A percentile compares a stretch with the other conserved stretches of the same genome.
These are phyloP conservation scores for Camellia lanceoleosa DNA, from an alignment of 148 eudicot species.

Conservation along the genomic window DNA sequence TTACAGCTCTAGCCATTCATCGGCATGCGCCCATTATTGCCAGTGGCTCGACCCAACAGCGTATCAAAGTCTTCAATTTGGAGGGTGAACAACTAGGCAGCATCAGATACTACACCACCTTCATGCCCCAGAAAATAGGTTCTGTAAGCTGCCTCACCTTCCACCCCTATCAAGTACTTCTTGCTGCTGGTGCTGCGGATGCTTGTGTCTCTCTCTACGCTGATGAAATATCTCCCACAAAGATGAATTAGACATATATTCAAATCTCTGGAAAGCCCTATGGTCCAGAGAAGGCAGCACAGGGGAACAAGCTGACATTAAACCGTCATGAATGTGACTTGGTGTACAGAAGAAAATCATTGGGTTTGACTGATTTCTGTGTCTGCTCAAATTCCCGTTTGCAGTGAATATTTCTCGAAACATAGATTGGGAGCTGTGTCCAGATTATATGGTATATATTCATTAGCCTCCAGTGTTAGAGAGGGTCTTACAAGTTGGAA, in stretches of 20 bases:
- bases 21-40: slow-evolving; percentile 92
- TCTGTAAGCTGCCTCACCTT: slow-evolving; percentile 84
- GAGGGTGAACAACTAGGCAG: slow-evolving; percentile 75
- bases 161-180: slow-evolving; percentile 84
- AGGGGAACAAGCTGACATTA: not conserved
- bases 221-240: slow-evolving; percentile 59
- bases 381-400: not conserved
- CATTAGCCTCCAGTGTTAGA: not conserved
- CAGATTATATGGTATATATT: not conserved
- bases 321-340: not conserved
- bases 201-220: slow-evolving; percentile 81
- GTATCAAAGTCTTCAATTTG: slow-evolving; percentile 76
- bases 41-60: slow-evolving; percentile 93
- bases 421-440: not conserved
- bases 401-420: not conserved
- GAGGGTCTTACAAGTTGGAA: slow-evolving; percentile 1
- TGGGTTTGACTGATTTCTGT: not conserved
- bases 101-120: slow-evolving; percentile 70
- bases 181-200: slow-evolving; percentile 94
- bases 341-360: not conserved
- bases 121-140: slow-evolving; percentile 97
- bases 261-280: not conserved
- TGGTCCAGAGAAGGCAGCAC: not conserved
- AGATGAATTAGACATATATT: slow-evolving; percentile 29
- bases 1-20: slow-evolving; percentile 88